Conservation (phyloP, 2,329 filamentous ascomycete genomes). For the Xylariaceae sp. region DNA sequence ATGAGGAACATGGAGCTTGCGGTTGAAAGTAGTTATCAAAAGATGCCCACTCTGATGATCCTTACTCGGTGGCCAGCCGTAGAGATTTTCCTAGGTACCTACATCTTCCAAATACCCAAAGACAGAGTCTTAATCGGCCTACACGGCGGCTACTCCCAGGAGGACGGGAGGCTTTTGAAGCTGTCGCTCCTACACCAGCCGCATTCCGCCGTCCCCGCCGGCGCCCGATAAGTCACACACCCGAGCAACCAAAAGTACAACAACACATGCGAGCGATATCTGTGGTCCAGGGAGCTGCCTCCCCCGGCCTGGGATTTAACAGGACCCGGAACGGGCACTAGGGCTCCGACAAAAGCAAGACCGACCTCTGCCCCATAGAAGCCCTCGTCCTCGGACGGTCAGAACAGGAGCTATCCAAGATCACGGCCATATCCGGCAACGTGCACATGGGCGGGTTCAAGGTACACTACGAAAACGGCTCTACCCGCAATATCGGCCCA, state of each 20-base stretch:
- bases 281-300: background rate
- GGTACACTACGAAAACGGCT: background rate
- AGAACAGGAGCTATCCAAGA: background rate
- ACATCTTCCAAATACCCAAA: background rate
- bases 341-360: background rate
- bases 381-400: background rate
- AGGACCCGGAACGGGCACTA: background rate
- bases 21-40: no score
- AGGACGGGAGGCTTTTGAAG: background rate
- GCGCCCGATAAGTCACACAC: background rate
- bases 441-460: background rate
- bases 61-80: no score
- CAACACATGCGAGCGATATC: background rate
- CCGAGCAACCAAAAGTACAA: background rate
- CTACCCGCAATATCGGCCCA: background rate
- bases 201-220: background rate
- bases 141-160: background rate
- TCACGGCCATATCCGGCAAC: background rate
- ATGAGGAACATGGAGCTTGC: no score
- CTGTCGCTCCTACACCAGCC: background rate
- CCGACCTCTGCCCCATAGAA: background rate
- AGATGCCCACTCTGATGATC: no score
- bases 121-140: background rate
- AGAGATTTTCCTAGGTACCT: background rate
- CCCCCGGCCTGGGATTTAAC: background rate